Evolutionary conservation across 164 flowering plant species (phyloP).

Genomic region (Tinospora cordifolia): DNA sequence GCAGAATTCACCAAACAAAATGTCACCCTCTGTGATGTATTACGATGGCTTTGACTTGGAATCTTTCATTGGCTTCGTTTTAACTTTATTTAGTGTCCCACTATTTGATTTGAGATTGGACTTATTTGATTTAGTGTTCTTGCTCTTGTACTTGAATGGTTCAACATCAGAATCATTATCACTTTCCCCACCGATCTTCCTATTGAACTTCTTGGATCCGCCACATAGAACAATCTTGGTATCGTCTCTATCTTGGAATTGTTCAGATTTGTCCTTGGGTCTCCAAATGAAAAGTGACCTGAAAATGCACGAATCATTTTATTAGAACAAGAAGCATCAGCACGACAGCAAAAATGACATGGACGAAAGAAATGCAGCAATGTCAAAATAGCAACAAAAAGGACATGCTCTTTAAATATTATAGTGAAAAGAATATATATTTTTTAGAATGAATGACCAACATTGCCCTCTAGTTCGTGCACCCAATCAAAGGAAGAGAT

Average conservation of each 20-base stretch:
- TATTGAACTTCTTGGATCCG: conserved; percentile 31
- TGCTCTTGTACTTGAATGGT: conserved; percentile 33
- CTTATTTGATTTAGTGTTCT: conserved; percentile 37
- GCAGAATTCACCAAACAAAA: no score
- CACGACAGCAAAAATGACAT: neutral
- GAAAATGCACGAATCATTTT: conserved; percentile 8
- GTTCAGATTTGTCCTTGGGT: conserved; percentile 47
- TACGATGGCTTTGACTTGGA: neutral
- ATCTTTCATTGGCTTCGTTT: conserved; percentile 3
- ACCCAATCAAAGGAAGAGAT: no score
- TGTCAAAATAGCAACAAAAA: no score
- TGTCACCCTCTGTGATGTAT: neutral
- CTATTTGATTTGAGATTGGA: conserved; percentile 17
- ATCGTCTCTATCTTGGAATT: conserved; percentile 32
- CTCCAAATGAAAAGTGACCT: conserved; percentile 88
- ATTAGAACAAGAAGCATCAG: neutral
- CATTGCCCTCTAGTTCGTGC: no score
- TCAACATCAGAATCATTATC: conserved; percentile 53
- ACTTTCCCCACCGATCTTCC: conserved; percentile 39
- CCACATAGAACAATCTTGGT: conserved; percentile 45
- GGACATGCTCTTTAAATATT: no score
- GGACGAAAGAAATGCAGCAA: no score
- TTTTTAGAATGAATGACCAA: no score
- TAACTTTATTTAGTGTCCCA: conserved; percentile 8
- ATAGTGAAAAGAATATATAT: no score